Percentiles rank a stretch among this genome's conserved stretches.
Conservation (phyloP, 768 basidiomycete species). For the Hypholoma sublateritium region DNA sequence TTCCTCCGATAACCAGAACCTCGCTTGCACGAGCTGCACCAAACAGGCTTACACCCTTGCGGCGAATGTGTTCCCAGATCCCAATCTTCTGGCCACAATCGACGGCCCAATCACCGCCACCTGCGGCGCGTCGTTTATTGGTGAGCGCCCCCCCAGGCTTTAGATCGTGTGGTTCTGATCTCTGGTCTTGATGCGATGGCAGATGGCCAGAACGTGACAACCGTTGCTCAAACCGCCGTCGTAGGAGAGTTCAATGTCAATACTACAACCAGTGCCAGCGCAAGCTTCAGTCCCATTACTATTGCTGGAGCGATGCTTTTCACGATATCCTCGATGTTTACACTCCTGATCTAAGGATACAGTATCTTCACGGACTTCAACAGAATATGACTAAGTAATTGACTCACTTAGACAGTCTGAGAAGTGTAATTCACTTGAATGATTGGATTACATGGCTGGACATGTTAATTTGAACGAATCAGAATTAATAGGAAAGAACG, state of each 20-base stretch:
- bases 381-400: too few species aligned
- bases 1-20: slow-evolving; percentile 26
- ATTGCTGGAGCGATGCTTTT: slow-evolving; percentile 2
- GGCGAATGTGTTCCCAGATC: slow-evolving; percentile 28
- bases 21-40: slow-evolving; percentile 45
- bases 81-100: slow-evolving; percentile 20
- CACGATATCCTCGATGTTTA: neutral
- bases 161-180: neutral
- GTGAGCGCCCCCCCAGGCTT: slow-evolving; percentile 24
- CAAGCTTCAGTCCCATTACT: neutral
- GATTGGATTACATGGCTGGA: too few species aligned
- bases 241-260: slow-evolving; percentile 14
- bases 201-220: slow-evolving; percentile 39
- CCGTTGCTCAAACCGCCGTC: slow-evolving; percentile 33
- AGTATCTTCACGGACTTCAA: neutral
- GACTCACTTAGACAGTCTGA: too few species aligned
- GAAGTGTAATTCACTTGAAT: too few species aligned
- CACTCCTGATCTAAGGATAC: neutral
- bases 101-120: slow-evolving; percentile 20
- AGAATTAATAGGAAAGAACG: too few species aligned
- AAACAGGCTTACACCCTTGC: slow-evolving; percentile 43
- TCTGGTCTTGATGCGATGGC: neutral
- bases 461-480: too few species aligned
- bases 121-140: slow-evolving; percentile 45
- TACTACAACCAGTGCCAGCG: neutral